A percentile compares a stretch with the other conserved stretches of the same genome.
Conservation (phyloP, 2,329 filamentous ascomycete genomes). For the Thielaviopsis punctulata region DNA sequence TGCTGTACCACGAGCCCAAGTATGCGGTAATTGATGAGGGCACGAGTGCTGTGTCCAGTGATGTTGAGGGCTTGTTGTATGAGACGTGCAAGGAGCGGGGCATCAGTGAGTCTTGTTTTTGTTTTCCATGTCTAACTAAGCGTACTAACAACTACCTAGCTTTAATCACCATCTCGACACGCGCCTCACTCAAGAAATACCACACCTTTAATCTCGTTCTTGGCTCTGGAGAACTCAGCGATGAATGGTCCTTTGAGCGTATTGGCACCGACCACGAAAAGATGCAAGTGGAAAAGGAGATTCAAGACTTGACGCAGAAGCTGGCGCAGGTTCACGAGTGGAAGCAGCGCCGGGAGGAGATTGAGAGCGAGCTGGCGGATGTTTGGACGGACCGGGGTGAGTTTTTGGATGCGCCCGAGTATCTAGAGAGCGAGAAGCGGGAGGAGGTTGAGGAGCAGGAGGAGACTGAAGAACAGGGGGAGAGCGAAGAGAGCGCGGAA, state of each 20-base stretch:
- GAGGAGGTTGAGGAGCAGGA: neutral
- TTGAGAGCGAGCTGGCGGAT: conserved; percentile 61
- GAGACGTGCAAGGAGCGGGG: conserved; percentile 84
- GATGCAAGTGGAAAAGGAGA: conserved; percentile 78
- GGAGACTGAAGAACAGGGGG: neutral
- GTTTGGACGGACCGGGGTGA: conserved; percentile 41
- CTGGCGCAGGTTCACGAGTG: conserved; percentile 69
- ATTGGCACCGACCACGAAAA: conserved; percentile 92
- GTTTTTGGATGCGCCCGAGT: conserved; percentile 30
- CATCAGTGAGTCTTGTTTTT: conserved; percentile 48
- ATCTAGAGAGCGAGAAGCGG: conserved; percentile 17
- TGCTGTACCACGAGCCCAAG: conserved; percentile 86
- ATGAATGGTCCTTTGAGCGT: conserved; percentile 80
- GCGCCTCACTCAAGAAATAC: conserved; percentile 87
- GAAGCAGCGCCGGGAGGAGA: conserved; percentile 61
- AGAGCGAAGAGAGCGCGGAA: neutral
- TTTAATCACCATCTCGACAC: conserved; percentile 86
- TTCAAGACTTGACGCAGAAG: conserved; percentile 66
- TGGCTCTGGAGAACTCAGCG: conserved; percentile 62
- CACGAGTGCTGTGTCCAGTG: conserved; percentile 81
- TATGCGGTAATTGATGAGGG: conserved; percentile 94
- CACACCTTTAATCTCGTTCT: conserved; percentile 83
- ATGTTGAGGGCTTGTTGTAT: conserved; percentile 87
- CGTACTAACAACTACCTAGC: conserved; percentile 29
- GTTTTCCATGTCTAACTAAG: conserved; percentile 13